Base-by-base conservation (phyloP, 768 basidiomycete species). In the Lyophyllum atratum region DNA sequence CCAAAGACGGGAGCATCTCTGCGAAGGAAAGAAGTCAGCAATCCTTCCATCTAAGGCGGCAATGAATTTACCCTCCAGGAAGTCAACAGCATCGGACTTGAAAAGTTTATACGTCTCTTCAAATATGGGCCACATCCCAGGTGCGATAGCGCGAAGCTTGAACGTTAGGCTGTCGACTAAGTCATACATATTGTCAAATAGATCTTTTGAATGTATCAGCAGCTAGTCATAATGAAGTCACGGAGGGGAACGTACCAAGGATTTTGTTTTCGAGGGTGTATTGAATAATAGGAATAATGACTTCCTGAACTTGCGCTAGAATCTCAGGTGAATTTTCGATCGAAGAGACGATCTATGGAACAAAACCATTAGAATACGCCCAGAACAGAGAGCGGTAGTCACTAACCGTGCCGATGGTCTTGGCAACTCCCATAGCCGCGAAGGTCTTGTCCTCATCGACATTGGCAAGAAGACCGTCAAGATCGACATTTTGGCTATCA, bases 1-100 rank as follows among this genome's bases (percentile, higher is more conserved):
- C 91, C 54, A 96, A 72, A 4, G 89, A 85, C 11, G 92, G 91
- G 24, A 93, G 80, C 91, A 94, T 95, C 68, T 95, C 93, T 87
- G 61, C 37, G 12, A 14, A 33, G 45, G 49, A 46, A n/a, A 40
- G n/a, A 17, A 15, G 44, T 11, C 14, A 21, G 12, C 25, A 26
- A 31, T 29, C 26, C 8, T 11, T 24, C 2, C 21, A 40, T 51
- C 11, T 7, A 29, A 52, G 10, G 33, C 29, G 19, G 22, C 21
- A 15, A 54, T 14, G 51, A 45, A 71, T 80, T 53, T 50, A 89
- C 93, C 93, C 63, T 94, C 91, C 52, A 95, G 78, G 78, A 92
- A 95, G 72, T 94, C 92, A 37, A 89, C 74, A 15, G 91, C 92
- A 29, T 92, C 89, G 15, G 81, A 77, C 71, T 92, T 93, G 85